Conservation (phyloP, 805 yeast genomes). For the Candida ovalis region DNA sequence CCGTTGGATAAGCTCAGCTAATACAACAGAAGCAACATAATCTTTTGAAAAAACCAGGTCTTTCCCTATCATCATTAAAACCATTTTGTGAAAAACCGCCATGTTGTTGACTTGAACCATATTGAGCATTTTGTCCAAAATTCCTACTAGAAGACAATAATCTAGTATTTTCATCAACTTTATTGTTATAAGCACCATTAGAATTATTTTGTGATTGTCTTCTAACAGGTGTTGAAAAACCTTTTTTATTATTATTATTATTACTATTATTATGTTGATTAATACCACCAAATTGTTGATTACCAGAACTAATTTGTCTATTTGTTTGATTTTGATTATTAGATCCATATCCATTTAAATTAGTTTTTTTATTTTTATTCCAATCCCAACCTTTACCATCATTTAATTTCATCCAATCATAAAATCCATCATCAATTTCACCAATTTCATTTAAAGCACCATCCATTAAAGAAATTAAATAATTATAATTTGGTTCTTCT, state of each 20-base stretch:
- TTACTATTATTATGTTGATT: constrained; percentile 8
- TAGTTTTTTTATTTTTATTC: constrained; percentile 68
- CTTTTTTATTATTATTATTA: constrained; percentile 5
- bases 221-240: constrained; percentile 11
- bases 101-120: constrained; percentile 1
- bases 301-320: constrained; percentile 9
- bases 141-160: constrained; percentile 4
- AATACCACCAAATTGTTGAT: constrained; percentile 7
- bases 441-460: constrained; percentile 55
- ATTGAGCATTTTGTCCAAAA: background rate
- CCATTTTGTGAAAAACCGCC: background rate
- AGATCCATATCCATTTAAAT: constrained; percentile 74
- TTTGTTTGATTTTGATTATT: constrained; percentile 17
- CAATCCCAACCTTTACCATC: constrained; percentile 83
- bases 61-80: constrained; percentile 6
- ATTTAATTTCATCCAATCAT: constrained; percentile 80
- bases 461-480: constrained; percentile 57
- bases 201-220: constrained; percentile 21
- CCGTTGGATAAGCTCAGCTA: background rate
- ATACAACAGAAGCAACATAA: constrained; percentile 10
- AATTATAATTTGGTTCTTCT: constrained; percentile 75
- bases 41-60: constrained; percentile 6
- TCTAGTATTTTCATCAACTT: constrained; percentile 17
- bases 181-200: constrained; percentile 1
- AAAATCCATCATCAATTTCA: constrained; percentile 60